Base-by-base conservation (phyloP, 2,329 filamentous ascomycete species). In the Trichoderma oligosporum region DNA sequence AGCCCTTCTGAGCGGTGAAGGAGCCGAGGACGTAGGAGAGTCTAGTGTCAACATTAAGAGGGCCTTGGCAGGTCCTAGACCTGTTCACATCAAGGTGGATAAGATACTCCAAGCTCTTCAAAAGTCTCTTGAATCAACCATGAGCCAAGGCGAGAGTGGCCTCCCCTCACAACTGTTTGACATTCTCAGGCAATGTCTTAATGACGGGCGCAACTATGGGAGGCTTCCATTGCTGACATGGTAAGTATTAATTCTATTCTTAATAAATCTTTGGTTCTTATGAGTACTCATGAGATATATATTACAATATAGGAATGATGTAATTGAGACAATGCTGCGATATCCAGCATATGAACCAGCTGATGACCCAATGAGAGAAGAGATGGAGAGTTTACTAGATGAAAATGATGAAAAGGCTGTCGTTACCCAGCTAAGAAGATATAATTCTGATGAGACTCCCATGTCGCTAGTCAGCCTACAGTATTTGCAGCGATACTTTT, bases 141-240 rank as follows among this genome's bases (percentile, higher is more conserved):
- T 61, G 3, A 29, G 44, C 2, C 49, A 55, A 5, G 52, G 63
- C 6, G 63, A 63, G 18, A 46, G 60, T 22, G 66, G 68, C 29
- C 64, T 72, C 18, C 66, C 71, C 0, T 58, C 56, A 7, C 58
- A 60, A 0, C 41, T 73, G 4, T 60, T 71, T 24, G 60, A 61
- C 6, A 61, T 65, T n/a, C 58, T 73, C 5, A 63, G 65, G 5
- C 61, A 62, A 4, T 61, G 60, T 0, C 62, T 73, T 16, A 59
- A 68, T 7, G 52, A 62, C 16, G 69, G 70, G 1, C 24, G 64
- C 4, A 47, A 60, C 4, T 56, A 61, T 27, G 68, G 67, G 12
- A 64, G 55, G 35, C 60, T 71, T 4, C 64, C 70, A 2, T 62
- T 74, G 0, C 63, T 60, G 25, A 72, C 71, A 36, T 74, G 72